Conservation (phyloP, 75 land plant species). For the Pinus tabuliformis region DNA sequence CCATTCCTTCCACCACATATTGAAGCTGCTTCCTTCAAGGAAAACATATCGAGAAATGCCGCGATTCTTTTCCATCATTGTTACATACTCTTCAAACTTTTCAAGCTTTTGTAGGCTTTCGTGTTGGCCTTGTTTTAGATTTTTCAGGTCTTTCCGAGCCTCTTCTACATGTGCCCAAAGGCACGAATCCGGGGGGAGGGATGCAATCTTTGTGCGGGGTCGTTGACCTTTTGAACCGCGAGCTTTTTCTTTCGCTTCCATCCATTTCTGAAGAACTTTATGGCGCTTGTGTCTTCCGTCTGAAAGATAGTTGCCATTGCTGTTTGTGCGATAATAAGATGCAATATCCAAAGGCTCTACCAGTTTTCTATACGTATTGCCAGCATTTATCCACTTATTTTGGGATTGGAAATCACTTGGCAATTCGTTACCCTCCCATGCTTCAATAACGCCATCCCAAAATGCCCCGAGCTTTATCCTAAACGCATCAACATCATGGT, state of each 20-base stretch:
- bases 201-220: background rate
- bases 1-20: background rate
- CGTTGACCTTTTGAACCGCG: background rate
- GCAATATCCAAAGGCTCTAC: constrained; percentile 22
- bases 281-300: constrained; percentile 6
- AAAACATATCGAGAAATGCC: background rate
- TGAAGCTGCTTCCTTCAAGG: background rate
- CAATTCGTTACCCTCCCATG: background rate
- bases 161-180: constrained; percentile 4
- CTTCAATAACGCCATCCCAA: constrained; percentile 13
- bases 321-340: constrained; percentile 9
- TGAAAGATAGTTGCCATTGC: background rate
- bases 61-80: background rate
- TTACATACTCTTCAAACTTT: background rate
- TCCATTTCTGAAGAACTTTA: constrained; percentile 10
- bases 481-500: background rate
- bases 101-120: background rate
- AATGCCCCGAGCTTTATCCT: background rate
- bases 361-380: constrained; percentile 9
- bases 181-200: background rate
- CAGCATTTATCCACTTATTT: constrained; percentile 20
- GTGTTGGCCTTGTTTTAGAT: background rate
- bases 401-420: constrained; percentile 11
- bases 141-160: background rate
- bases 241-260: background rate